These are phyloP conservation scores for Eremothecium coryli DNA, from an alignment of 1,139 yeast genomes.

Conservation along the genomic window DNA sequence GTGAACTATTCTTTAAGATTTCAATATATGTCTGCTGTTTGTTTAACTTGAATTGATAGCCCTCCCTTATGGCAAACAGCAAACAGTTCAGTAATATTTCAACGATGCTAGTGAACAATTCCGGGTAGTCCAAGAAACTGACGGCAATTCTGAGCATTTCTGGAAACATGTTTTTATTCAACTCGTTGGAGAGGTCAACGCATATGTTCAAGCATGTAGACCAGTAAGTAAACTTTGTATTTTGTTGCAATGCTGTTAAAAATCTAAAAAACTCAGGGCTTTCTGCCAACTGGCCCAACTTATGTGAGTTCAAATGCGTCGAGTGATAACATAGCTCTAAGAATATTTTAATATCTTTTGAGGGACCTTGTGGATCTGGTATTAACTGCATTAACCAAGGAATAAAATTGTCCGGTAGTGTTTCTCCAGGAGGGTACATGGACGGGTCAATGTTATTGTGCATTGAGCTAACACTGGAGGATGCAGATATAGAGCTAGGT, in stretches of 20 bases:
- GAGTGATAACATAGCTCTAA: conserved; percentile 11
- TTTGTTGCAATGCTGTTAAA: conserved; percentile 5
- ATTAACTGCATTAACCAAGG: conserved; percentile 19
- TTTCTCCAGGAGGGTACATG: conserved; percentile 7
- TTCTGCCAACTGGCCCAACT: conserved; percentile 8
- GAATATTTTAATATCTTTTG: conserved; percentile 9
- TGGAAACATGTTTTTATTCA: conserved; percentile 6
- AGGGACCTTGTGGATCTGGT: conserved; percentile 7
- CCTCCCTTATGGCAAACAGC: conserved; percentile 11
- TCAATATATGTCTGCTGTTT: conserved; percentile 2
- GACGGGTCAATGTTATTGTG: conserved; percentile 1
- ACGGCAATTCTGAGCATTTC: conserved; percentile 9
- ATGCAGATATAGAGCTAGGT: conserved; percentile 11
- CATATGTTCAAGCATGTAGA: conserved; percentile 10
- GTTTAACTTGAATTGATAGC: background rate
- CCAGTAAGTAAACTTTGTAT: conserved; percentile 3
- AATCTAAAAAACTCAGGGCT: conserved; percentile 9
- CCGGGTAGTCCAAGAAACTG: conserved; percentile 8
- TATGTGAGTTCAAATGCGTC: conserved; percentile 9
- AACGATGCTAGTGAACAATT: conserved; percentile 18
- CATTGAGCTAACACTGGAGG: conserved; percentile 8
- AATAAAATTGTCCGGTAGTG: conserved; percentile 14
- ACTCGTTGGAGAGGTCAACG: conserved; percentile 10
- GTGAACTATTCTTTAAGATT: background rate
- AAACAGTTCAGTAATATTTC: conserved; percentile 19